Percentiles rank a stretch among this genome's conserved stretches.
Evolutionary conservation across 164 flowering plant genomes (phyloP).

Genomic region (Aristolochia fimbriata): DNA sequence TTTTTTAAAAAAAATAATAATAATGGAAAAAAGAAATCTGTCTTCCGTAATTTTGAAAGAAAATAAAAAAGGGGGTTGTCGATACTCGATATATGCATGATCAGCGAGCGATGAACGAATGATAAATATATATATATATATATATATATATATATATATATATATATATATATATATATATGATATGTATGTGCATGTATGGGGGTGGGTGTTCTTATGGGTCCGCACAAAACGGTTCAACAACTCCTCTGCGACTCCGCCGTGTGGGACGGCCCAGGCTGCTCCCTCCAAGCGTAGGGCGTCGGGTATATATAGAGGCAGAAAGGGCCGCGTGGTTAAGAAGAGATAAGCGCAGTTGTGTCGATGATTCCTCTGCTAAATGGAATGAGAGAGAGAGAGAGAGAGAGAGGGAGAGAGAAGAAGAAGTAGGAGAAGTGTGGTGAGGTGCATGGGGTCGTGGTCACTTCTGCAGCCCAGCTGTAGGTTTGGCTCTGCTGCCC

Average conservation of each 20-base stretch:
- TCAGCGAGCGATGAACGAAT: too few relatives aligned
- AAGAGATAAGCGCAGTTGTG: not conserved
- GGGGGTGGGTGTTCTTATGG: constrained; percentile 11
- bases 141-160: too few relatives aligned
- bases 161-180: too few relatives aligned
- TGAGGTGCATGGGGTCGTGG: constrained; percentile 23
- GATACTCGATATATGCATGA: too few relatives aligned
- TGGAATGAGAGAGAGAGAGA: not conserved
- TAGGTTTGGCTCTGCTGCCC: constrained; percentile 29
- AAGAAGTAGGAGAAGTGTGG: too few relatives aligned
- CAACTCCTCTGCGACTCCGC: constrained; percentile 51
- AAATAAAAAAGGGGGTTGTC: too few relatives aligned
- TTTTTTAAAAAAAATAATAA: constrained; percentile 8
- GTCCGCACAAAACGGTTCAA: constrained; percentile 42
- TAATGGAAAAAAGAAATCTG: too few relatives aligned
- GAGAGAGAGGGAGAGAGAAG: too few relatives aligned
- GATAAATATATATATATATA: too few relatives aligned
- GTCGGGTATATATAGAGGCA: not conserved
- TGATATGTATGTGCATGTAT: too few relatives aligned
- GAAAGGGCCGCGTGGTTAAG: not conserved
- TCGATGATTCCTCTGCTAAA: not conserved
- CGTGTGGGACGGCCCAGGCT: not conserved
- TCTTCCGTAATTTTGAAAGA: too few relatives aligned
- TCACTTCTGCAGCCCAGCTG: constrained; percentile 26
- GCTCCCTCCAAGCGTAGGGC: not conserved